Evolutionary conservation across 2,329 filamentous ascomycete species (phyloP).

Genomic region (Calycina marina): DNA sequence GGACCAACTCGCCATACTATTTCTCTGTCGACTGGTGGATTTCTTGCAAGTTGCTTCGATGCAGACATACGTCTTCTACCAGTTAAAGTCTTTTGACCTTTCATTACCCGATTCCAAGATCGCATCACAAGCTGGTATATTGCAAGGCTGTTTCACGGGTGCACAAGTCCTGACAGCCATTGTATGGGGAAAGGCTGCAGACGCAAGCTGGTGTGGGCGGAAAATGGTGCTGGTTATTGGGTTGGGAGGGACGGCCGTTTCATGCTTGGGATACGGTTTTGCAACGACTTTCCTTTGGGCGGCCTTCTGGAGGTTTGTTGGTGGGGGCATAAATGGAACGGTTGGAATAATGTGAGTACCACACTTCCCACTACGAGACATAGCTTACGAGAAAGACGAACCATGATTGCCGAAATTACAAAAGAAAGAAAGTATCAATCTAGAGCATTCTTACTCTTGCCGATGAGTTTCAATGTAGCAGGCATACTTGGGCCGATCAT

Average conservation of each 20-base stretch:
- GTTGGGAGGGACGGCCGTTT: slow-evolving; percentile 43
- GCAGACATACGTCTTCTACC: background rate
- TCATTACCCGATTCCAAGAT: background rate
- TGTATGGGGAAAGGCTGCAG: slow-evolving; percentile 43
- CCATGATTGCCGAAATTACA: slow-evolving; percentile 57
- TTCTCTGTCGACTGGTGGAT: background rate
- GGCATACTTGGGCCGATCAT: slow-evolving; percentile 40
- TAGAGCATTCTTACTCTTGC: slow-evolving; percentile 27
- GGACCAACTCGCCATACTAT: background rate
- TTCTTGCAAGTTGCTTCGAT: background rate
- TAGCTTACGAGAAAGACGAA: slow-evolving; percentile 33
- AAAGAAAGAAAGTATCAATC: slow-evolving; percentile 46
- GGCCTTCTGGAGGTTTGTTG: slow-evolving; percentile 41
- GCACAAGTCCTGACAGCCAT: background rate
- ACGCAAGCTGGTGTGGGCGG: slow-evolving; percentile 40
- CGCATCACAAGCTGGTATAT: background rate
- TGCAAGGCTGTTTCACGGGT: background rate
- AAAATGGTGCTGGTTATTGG: slow-evolving; percentile 46
- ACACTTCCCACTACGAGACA: slow-evolving; percentile 29
- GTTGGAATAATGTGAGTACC: slow-evolving; percentile 46
- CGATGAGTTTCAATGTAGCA: slow-evolving; percentile 53
- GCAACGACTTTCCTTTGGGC: slow-evolving; percentile 42
- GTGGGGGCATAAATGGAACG: slow-evolving; percentile 54
- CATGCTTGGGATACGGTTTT: slow-evolving; percentile 53
- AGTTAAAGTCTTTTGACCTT: background rate